Conservation (phyloP, 2,329 filamentous ascomycete genomes). For the Colletotrichum australisinense region DNA sequence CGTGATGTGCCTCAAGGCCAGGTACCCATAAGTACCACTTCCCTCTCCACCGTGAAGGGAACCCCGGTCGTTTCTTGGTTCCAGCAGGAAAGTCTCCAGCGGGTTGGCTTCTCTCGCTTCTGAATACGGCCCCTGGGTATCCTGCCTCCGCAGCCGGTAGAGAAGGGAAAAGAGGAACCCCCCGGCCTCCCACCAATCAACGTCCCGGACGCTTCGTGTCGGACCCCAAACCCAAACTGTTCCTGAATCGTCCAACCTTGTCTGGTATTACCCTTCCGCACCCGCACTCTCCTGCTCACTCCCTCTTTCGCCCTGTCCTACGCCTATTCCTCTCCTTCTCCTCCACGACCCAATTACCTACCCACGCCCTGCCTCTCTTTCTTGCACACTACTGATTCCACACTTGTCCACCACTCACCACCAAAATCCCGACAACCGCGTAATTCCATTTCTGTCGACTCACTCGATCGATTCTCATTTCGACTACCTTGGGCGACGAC, state of each 20-base stretch:
- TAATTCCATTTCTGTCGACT: neutral
- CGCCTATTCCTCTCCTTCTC: constrained; percentile 11
- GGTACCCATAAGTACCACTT: neutral
- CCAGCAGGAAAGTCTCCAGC: constrained; percentile 14
- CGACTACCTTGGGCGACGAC: constrained; percentile 1
- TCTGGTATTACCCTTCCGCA: constrained; percentile 32
- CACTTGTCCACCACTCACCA: neutral
- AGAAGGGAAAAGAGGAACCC: constrained; percentile 4
- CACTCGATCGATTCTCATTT: neutral
- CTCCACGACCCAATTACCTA: constrained; percentile 1
- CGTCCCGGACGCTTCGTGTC: constrained; percentile 25
- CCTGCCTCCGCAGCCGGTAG: constrained; percentile 18
- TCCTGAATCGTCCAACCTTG: constrained; percentile 37
- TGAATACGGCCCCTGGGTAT: constrained; percentile 9
- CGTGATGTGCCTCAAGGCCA: neutral
- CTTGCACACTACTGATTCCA: neutral
- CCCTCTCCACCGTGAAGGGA: neutral
- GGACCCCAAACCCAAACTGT: constrained; percentile 36
- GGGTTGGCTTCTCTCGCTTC: constrained; percentile 14
- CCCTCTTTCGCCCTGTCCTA: constrained; percentile 5
- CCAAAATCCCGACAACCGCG: neutral
- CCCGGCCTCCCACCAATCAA: constrained; percentile 20
- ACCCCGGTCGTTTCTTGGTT: neutral
- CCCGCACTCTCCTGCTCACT: constrained; percentile 20
- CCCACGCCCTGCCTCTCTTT: neutral